phyloP scores from a whole-genome alignment of 1,284 basidiomycete genomes.

The Tylopilus microsporus region DNA sequence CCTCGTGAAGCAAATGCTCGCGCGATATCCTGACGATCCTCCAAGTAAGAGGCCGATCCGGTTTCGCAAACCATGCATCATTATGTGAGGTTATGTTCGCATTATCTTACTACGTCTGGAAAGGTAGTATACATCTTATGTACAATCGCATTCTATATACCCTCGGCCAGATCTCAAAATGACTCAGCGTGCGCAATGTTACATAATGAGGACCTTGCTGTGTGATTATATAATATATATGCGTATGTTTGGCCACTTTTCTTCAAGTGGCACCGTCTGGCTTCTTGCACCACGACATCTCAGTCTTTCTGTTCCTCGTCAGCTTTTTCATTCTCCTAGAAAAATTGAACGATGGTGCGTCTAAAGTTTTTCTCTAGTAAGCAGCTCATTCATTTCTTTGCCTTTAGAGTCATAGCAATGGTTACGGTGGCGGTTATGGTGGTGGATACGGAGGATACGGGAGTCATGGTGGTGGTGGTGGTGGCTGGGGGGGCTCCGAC shows the following conservation, averaged over 20 bases:
- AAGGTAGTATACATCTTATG: constrained; percentile 10
- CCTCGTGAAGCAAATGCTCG: constrained; percentile 69
- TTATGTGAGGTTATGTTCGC: constrained; percentile 46
- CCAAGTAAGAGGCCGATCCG: constrained; percentile 38
- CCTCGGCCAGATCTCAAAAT: background rate
- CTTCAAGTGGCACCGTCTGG: constrained; percentile 13
- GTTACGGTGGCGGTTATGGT: constrained; percentile 33
- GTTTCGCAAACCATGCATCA: constrained; percentile 42
- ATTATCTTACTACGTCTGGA: background rate
- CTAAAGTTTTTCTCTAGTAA: background rate
- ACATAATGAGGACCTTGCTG: background rate
- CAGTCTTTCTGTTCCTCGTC: constrained; percentile 1
- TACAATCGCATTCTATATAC: constrained; percentile 16
- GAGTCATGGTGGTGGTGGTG: constrained; percentile 35
- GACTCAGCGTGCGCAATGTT: background rate
- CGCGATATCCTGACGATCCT: constrained; percentile 51
- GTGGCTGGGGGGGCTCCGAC: constrained; percentile 42
- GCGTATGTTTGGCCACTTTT: constrained; percentile 16
- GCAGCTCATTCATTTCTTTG: constrained; percentile 11
- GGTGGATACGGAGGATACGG: constrained; percentile 32
- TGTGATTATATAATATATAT: constrained; percentile 18
- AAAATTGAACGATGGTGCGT: constrained; percentile 25
- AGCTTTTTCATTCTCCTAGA: constrained; percentile 1
- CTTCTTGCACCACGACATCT: constrained; percentile 22
- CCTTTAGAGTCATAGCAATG: constrained; percentile 35